Conservation (phyloP, 164 flowering plant genomes). For the Protea cynaroides region DNA sequence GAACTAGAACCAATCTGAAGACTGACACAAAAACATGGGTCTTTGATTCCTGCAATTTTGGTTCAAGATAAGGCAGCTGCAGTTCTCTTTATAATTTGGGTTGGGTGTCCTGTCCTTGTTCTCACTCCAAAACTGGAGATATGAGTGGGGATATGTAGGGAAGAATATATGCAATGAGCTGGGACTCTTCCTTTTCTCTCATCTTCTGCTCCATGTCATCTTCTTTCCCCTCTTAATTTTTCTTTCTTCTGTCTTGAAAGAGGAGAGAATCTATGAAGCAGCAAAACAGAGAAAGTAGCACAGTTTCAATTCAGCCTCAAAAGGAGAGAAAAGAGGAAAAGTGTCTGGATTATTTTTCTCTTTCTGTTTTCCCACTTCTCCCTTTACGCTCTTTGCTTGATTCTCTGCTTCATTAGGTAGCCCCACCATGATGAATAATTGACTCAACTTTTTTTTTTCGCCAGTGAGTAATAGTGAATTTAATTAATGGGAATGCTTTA, state of each 20-base stretch:
- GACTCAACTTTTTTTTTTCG: conserved; percentile 43
- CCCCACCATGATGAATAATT: conserved; percentile 54
- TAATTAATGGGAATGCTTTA: conserved; percentile 23
- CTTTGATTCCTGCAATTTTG: conserved; percentile 13
- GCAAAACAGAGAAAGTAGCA: conserved; percentile 56
- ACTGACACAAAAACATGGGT: conserved; percentile 15
- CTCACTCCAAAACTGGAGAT: conserved; percentile 63
- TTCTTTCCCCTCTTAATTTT: conserved; percentile 4
- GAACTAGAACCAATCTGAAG: background rate
- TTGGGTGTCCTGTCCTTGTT: conserved; percentile 24
- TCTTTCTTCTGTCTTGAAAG: conserved; percentile 47
- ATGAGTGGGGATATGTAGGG: conserved; percentile 50
- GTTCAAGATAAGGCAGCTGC: conserved; percentile 24
- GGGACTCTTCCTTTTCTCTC: conserved; percentile 33
- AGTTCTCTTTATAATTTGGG: conserved; percentile 36
- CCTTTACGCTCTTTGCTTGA: conserved; percentile 27
- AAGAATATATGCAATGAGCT: conserved; percentile 81
- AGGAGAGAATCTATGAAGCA: conserved; percentile 56
- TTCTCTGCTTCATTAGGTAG: conserved; percentile 34
- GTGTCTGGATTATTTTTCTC: conserved; percentile 60
- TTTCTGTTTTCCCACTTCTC: conserved; percentile 20
- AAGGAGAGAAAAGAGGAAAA: conserved; percentile 54
- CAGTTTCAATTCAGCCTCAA: conserved; percentile 52
- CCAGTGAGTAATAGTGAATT: conserved; percentile 18
- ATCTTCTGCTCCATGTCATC: conserved; percentile 20